Conservation (phyloP, 352 stramenopile genomes). For the Phytophthora pistaciae region DNA sequence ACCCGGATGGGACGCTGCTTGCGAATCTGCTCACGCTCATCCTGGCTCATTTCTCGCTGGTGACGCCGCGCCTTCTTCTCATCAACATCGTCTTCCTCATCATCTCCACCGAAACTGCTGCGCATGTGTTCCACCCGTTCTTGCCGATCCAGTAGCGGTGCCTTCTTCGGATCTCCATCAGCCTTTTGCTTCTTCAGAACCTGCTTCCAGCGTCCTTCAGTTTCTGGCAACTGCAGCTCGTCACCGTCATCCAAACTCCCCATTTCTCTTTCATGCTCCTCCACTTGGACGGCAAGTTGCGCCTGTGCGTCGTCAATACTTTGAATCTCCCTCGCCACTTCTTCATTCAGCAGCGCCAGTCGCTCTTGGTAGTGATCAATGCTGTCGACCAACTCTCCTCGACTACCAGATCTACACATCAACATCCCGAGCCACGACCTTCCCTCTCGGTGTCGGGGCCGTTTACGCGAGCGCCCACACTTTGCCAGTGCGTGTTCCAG, state of each 20-base stretch:
- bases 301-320: conserved; percentile 71
- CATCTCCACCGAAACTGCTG: conserved; percentile 29
- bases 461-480: conserved; percentile 48
- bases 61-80: conserved; percentile 42
- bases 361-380: conserved; percentile 73
- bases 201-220: conserved; percentile 18
- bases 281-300: conserved; percentile 54
- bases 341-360: conserved; percentile 64
- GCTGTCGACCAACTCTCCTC: conserved; percentile 52
- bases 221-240: conserved; percentile 20
- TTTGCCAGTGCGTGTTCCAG: conserved; percentile 67
- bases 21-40: conserved; percentile 54
- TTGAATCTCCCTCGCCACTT: conserved; percentile 64
- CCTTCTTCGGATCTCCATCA: conserved; percentile 27
- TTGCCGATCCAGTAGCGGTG: conserved; percentile 24
- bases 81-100: conserved; percentile 31
- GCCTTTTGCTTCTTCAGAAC: conserved; percentile 16
- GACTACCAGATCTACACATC: conserved; percentile 47
- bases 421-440: conserved; percentile 54
- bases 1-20: conserved; percentile 64
- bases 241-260: conserved; percentile 28
- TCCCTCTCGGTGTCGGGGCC: conserved; percentile 59
- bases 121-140: conserved; percentile 17
- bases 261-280: conserved; percentile 37
- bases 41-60: conserved; percentile 57